These are phyloP conservation scores for Excoecaria agallocha DNA, from an alignment of 345 rosid genomes.

Conservation along the genomic window DNA sequence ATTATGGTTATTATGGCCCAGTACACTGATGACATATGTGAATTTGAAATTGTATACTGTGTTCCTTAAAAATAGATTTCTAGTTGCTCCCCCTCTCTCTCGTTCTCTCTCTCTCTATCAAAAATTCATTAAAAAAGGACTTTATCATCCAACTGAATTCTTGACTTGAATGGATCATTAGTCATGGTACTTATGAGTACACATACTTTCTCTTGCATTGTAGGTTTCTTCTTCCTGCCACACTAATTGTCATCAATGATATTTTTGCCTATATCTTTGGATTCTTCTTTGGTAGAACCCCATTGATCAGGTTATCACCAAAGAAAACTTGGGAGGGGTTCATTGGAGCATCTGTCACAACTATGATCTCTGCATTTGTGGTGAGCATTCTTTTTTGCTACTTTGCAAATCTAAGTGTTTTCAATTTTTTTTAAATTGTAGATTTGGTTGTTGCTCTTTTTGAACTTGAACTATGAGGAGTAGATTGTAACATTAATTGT, in stretches of 20 bases:
- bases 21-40: too few species aligned
- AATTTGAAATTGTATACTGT: background rate
- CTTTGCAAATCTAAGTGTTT: background rate
- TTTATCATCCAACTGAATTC: background rate
- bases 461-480: background rate
- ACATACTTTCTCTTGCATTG: conserved; percentile 12
- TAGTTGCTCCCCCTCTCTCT: background rate
- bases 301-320: conserved; percentile 89
- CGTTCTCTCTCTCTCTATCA: too few species aligned
- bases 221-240: conserved; percentile 98
- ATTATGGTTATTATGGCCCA: background rate
- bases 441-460: background rate
- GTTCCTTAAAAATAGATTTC: background rate
- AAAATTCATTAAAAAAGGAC: too few species aligned
- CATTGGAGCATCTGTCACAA: conserved; percentile 87
- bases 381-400: conserved; percentile 38
- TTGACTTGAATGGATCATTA: background rate
- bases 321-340: conserved; percentile 99
- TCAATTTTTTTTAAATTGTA: background rate
- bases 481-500: background rate
- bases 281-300: conserved; percentile 97
- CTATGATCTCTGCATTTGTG: conserved; percentile 85
- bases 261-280: conserved; percentile 82
- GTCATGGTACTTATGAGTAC: background rate
- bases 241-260: conserved; percentile 92